Evolutionary conservation across 2,329 filamentous ascomycete genomes (phyloP).

Genomic region (Fusarium vanettenii): DNA sequence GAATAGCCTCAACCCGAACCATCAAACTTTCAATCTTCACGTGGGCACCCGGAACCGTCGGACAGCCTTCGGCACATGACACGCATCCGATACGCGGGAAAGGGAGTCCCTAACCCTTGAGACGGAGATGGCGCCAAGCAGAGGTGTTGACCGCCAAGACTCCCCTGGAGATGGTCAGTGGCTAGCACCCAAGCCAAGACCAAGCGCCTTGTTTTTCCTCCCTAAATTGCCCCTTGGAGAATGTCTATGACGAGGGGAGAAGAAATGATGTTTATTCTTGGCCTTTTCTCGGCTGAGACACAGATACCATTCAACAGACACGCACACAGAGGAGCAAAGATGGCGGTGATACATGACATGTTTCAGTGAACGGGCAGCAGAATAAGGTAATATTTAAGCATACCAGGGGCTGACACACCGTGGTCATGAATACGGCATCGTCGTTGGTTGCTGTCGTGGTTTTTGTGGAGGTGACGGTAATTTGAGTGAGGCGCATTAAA

Average conservation of each 20-base stretch:
- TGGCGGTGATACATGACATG: constrained; percentile 1
- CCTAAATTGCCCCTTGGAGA: neutral
- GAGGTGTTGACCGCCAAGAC: neutral
- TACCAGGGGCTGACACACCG: constrained; percentile 33
- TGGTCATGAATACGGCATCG: neutral
- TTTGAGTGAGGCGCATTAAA: constrained; percentile 35
- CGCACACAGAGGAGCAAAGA: neutral
- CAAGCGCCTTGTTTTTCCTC: neutral
- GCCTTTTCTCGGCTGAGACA: neutral
- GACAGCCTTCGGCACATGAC: neutral
- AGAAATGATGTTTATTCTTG: neutral
- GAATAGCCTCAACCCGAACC: neutral
- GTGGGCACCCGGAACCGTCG: neutral
- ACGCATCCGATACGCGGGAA: neutral
- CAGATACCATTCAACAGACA: neutral
- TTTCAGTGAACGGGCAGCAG: constrained; percentile 29
- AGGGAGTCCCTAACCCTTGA: neutral
- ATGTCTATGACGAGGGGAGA: neutral
- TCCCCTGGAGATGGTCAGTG: neutral
- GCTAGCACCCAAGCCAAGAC: neutral
- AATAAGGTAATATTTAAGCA: constrained; percentile 47
- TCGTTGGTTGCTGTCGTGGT: neutral
- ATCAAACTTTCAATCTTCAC: neutral
- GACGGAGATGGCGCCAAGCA: neutral
- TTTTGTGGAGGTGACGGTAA: constrained; percentile 18